Evolutionary conservation across 495 filamentous ascomycete species (phyloP).

Genomic region (Evansstolkia leycettana): DNA sequence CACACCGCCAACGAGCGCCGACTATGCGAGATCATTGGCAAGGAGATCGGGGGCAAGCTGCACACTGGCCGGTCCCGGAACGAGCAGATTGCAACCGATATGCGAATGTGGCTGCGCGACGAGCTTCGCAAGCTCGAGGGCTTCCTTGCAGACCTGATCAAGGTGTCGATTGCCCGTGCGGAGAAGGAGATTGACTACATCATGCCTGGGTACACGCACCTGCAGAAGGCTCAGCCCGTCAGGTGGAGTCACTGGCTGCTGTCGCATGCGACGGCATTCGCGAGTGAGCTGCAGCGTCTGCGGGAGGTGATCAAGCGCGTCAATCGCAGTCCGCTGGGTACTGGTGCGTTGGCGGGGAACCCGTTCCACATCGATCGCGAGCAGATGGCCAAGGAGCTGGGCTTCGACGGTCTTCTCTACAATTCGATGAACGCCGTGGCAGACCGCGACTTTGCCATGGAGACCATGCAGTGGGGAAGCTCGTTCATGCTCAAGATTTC

Average conservation of each 20-base stretch:
- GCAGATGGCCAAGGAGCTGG: constrained; percentile 76
- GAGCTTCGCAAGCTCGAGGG: constrained; percentile 61
- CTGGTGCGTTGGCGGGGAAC: constrained; percentile 85
- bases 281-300: constrained; percentile 67
- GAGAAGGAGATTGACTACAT: constrained; percentile 62
- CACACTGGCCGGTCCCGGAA: constrained; percentile 89
- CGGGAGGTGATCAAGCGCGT: constrained; percentile 62
- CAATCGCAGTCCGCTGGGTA: constrained; percentile 70
- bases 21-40: constrained; percentile 81
- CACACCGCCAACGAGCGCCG: constrained; percentile 92
- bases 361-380: constrained; percentile 84
- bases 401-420: constrained; percentile 68
- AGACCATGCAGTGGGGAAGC: constrained; percentile 81
- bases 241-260: constrained; percentile 84
- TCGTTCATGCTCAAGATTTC: constrained; percentile 80
- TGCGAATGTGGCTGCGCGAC: constrained; percentile 83
- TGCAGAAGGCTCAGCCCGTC: constrained; percentile 85
- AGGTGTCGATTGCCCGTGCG: constrained; percentile 59
- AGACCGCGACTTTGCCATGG: constrained; percentile 82
- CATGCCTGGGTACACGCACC: constrained; percentile 68
- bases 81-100: constrained; percentile 88
- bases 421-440: constrained; percentile 78
- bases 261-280: constrained; percentile 65
- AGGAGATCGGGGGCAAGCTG: constrained; percentile 75
- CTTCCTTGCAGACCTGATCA: constrained; percentile 56